Percentiles rank a stretch among this genome's conserved stretches.
These are phyloP conservation scores for Pestalotiopsis sp. DNA, from an alignment of 2,329 filamentous ascomycete species.

Conservation along the genomic window DNA sequence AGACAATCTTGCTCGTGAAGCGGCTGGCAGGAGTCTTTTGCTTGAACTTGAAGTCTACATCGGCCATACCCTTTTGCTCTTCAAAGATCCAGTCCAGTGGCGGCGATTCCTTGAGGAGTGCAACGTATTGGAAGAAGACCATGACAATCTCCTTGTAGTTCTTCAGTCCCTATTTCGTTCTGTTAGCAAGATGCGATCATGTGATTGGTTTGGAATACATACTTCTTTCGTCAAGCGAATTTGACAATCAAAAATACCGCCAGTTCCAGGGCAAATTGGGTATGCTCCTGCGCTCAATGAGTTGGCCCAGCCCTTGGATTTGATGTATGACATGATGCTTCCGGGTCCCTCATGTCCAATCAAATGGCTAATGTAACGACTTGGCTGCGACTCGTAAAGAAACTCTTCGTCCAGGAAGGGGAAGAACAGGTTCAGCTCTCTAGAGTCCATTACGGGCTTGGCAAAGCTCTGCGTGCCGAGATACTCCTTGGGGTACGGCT, in stretches of 20 bases:
- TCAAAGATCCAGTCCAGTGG: slow-evolving; percentile 94
- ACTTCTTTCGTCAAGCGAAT: slow-evolving; percentile 84
- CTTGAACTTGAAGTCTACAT: slow-evolving; percentile 93
- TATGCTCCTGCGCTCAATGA: slow-evolving; percentile 77
- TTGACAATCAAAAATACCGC: slow-evolving; percentile 78
- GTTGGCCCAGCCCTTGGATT: slow-evolving; percentile 81
- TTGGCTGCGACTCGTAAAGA: slow-evolving; percentile 79
- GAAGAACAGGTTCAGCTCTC: slow-evolving; percentile 80
- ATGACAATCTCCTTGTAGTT: slow-evolving; percentile 83
- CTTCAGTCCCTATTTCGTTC: slow-evolving; percentile 60
- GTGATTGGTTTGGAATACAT: slow-evolving; percentile 22
- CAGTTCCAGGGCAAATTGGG: slow-evolving; percentile 74
- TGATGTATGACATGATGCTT: slow-evolving; percentile 88
- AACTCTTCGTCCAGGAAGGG: slow-evolving; percentile 84
- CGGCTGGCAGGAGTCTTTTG: slow-evolving; percentile 89
- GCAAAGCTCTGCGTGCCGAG: slow-evolving; percentile 76
- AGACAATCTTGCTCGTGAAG: slow-evolving; percentile 84
- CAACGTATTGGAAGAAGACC: slow-evolving; percentile 88
- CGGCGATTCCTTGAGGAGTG: slow-evolving; percentile 77
- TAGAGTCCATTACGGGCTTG: slow-evolving; percentile 88
- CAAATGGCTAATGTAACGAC: slow-evolving; percentile 83
- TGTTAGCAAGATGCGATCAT: slow-evolving; percentile 14
- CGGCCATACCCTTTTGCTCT: slow-evolving; percentile 86
- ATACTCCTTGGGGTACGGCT: slow-evolving; percentile 51
- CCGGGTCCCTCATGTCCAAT: slow-evolving; percentile 93